These are phyloP conservation scores for Cytospora leucostoma DNA, from an alignment of 2,329 filamentous ascomycete species.

Conservation along the genomic window DNA sequence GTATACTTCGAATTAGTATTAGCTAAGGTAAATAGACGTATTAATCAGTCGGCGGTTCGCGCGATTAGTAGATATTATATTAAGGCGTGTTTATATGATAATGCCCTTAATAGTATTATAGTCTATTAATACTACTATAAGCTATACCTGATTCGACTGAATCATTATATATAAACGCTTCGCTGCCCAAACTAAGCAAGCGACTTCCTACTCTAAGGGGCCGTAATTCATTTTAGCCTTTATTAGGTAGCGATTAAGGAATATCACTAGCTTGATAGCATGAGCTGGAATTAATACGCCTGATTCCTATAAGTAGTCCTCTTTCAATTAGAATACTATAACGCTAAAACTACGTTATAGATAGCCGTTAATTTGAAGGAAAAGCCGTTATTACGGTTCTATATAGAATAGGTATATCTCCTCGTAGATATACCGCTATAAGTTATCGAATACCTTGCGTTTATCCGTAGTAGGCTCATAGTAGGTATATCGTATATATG, in stretches of 20 bases:
- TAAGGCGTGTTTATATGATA: slow-evolving; percentile 4
- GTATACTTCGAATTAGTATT: too few relatives aligned
- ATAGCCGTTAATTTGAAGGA: neutral
- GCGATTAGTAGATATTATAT: neutral
- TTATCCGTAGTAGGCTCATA: neutral
- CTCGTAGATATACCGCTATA: neutral
- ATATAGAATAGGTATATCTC: neutral
- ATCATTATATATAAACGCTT: slow-evolving; percentile 2
- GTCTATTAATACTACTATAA: slow-evolving; percentile 3
- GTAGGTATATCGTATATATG: too few relatives aligned
- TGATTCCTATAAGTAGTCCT: neutral
- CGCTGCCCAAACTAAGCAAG: neutral
- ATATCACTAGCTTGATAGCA: neutral
- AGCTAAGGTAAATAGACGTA: too few relatives aligned
- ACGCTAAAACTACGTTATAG: slow-evolving; percentile 1
- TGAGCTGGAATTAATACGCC: neutral
- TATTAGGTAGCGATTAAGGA: slow-evolving; percentile 1
- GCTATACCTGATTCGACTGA: neutral
- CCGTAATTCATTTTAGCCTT: slow-evolving; percentile 9
- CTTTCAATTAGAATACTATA: slow-evolving; percentile 7
- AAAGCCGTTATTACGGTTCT: neutral
- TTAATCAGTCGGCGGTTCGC: neutral
- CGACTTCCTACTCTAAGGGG: neutral
- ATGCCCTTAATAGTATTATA: slow-evolving; percentile 4
- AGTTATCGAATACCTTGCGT: neutral